Evolutionary conservation across 2,329 filamentous ascomycete genomes (phyloP), one percentile per base, ranked within the genome.

Genomic region (Ilyonectria destructans): DNA sequence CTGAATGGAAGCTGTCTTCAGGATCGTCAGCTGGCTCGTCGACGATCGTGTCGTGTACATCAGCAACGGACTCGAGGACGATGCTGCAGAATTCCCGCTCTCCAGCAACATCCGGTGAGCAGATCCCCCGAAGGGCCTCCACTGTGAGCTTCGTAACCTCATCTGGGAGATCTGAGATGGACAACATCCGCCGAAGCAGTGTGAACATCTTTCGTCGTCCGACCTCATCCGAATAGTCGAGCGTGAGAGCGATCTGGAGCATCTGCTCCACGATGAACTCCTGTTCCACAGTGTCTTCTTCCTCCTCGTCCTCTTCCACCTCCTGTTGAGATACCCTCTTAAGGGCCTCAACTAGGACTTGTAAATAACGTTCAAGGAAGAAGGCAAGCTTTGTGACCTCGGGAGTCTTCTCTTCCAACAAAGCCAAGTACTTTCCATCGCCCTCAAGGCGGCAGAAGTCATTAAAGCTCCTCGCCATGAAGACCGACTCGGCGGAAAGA

Each of bases 171-270:
- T 97, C 93, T 4, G 95, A 90, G 59, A 95, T 91, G 0, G 95
- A 95, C 17, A 99, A 85, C 2, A 92, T 92, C 79, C 97, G 94
- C 62, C 96, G 90, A 67, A 98, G 88, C 37, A 98, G 87, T 19
- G 93, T 91, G 79, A 97, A 98, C 95, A 99, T 98, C 83, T 97
- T 97, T 66, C 96, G 89, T 71, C 96, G 90, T 57, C 96, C 96
- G 70, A 97, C 93, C 81, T 98, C 96, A 78, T 99, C 96, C n/a
- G 94, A 95, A 81, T 98, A 99, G 81, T 99, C 96, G 58, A 98
- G 88, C 1, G 94, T 97, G 67, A 95, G 87, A 6, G 94, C 93
- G 77, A 99, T 97, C 75, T 98, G 93, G 40, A 99, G 90, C 65
- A 99, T 86, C 78, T 99, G 97, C 79, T 98, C 95, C 45, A 98